Base-by-base conservation (phyloP, 805 yeast species). In the Saccharomyces mikatae region DNA sequence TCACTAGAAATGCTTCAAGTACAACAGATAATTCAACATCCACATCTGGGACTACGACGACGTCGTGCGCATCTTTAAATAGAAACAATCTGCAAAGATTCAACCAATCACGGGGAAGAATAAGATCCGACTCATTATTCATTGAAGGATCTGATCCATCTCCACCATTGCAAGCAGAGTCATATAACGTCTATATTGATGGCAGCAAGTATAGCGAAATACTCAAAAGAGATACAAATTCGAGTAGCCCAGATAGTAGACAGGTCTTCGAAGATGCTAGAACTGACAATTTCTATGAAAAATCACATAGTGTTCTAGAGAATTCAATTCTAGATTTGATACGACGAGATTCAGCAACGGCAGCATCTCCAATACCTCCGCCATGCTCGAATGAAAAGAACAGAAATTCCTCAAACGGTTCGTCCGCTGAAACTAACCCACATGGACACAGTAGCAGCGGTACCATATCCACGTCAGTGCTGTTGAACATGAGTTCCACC, bases 401-500 rank as follows among this genome's bases (percentile, higher is more conserved):
- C 44, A 36, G 44, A 36, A 36, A 36, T 36, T 36, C 44, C 4
- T 36, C 44, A 17, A 17, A 36, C 44, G 44, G 44, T 3, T 36
- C 44, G 17, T 36, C 44, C 24, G 24, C 44, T 17, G 44, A n/a
- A 36, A 36, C 44, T 8, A 32, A 48, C 29, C 47, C 44, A 10
- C 48, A 47, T 46, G 51, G 46, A 24, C 49, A 46, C 24, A 31
- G 30, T 31, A 56, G 59, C 49, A 30, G 46, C n/a, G 54, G 54
- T 11, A 58, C 60, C 5, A 46, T 58, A 11, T 56, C 60, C 10
- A 58, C 60, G 3, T 52, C 54, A 2, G 41, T 58, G 29, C 52
- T 58, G 6, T 30, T 50, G 31, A 50, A 51, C 17, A 29, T 31
- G 44, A 22, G 44, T 36, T 36, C 44, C 4, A 24, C 44, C 2